Evolutionary conservation across 1,284 basidiomycete genomes (phyloP).

Genomic region (Leccinum solheimii): DNA sequence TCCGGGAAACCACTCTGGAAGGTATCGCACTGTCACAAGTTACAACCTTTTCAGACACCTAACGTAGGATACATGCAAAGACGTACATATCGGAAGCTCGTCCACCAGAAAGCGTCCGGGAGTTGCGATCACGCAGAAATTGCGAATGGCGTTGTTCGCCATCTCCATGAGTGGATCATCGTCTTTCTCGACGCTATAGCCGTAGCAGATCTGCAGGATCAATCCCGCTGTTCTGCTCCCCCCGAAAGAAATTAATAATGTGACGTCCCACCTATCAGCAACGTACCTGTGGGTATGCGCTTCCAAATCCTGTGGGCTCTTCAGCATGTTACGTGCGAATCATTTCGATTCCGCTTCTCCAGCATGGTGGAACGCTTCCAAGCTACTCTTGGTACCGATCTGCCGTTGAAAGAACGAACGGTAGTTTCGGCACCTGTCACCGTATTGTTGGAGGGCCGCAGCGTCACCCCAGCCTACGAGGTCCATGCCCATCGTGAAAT

Average conservation of each 20-base stretch:
- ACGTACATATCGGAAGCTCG: conserved; percentile 28
- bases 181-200: conserved; percentile 23
- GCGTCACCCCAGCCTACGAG: conserved; percentile 29
- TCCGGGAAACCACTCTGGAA: conserved; percentile 52
- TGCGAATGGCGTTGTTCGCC: conserved; percentile 18
- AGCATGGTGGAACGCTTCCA: conserved; percentile 10
- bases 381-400: conserved; percentile 21
- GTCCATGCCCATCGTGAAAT: conserved; percentile 21
- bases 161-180: conserved; percentile 27
- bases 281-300: conserved; percentile 12
- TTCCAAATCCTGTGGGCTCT: conserved; percentile 4
- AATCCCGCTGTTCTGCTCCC: conserved; percentile 1
- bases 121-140: conserved; percentile 9
- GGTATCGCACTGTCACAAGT: conserved; percentile 32
- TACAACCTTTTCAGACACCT: not conserved
- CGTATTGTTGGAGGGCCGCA: conserved; percentile 42
- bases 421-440: conserved; percentile 9
- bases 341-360: conserved; percentile 19
- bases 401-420: conserved; percentile 13
- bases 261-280: conserved; percentile 1
- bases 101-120: conserved; percentile 33
- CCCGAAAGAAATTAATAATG: not conserved
- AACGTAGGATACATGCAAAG: not conserved
- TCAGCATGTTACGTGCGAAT: conserved; percentile 23
- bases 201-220: conserved; percentile 21